These are phyloP conservation scores for thale cress (Arabidopsis thaliana) DNA, from an alignment of 345 rosid species.

Conservation along the genomic window TAIR10.1 NC_003071.7:10425501-10426000, in stretches of 20 bases:
- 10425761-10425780: background rate
- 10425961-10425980: too few relatives aligned
- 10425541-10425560: slow-evolving; percentile 65
- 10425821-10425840: slow-evolving; percentile 76
- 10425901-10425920: background rate
- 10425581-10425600: background rate
- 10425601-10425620: background rate
- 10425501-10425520: slow-evolving; percentile 50
- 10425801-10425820: slow-evolving; percentile 56
- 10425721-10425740: slow-evolving; percentile 57
- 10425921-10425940: slow-evolving; percentile 34
- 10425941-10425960: background rate
- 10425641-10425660: slow-evolving; percentile 63
- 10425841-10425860: slow-evolving; percentile 68
- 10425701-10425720: slow-evolving; percentile 57
- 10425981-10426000: background rate
- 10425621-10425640: background rate
- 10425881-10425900: slow-evolving; percentile 28
- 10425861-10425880: slow-evolving; percentile 43
- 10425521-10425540: slow-evolving; percentile 64
- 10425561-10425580: slow-evolving; percentile 44
- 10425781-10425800: background rate
- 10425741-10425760: slow-evolving; percentile 71
- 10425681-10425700: slow-evolving; percentile 64
- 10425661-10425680: slow-evolving; percentile 77